Percentiles rank a stretch among this genome's conserved stretches.
These are phyloP conservation scores for Mycena olivaceomarginata DNA, from an alignment of 768 basidiomycete genomes.

Conservation along the genomic window DNA sequence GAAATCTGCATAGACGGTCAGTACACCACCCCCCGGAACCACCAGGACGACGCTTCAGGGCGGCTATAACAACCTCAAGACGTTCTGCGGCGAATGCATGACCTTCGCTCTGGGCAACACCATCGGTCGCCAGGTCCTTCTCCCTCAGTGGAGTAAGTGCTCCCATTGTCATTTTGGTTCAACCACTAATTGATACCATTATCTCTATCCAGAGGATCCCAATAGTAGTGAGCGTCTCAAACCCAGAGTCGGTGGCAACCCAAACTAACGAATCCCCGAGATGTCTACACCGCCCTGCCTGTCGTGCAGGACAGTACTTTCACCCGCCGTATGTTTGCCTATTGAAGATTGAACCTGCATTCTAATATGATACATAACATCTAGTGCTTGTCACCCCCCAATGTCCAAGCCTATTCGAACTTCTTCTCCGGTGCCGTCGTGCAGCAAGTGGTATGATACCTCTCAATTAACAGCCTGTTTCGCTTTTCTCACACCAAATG, in stretches of 20 bases:
- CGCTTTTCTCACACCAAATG: neutral
- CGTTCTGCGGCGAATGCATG: slow-evolving; percentile 30
- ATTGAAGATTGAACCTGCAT: neutral
- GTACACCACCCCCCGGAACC: slow-evolving; percentile 15
- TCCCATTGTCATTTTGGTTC: neutral
- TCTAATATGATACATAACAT: neutral
- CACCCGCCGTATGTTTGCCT: neutral
- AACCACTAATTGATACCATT: neutral
- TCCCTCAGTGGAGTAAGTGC: slow-evolving; percentile 33
- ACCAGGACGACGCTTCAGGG: slow-evolving; percentile 18
- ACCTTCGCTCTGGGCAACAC: slow-evolving; percentile 9
- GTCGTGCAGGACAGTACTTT: slow-evolving; percentile 25
- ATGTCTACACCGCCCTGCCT: neutral
- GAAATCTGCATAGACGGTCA: slow-evolving; percentile 12
- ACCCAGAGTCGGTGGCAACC: neutral
- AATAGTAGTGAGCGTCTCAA: slow-evolving; percentile 8
- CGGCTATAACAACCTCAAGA: slow-evolving; percentile 21
- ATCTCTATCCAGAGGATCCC: slow-evolving; percentile 9
- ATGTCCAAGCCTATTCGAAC: neutral
- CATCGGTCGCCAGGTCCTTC: slow-evolving; percentile 1
- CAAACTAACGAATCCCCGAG: neutral
- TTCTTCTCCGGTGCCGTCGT: neutral
- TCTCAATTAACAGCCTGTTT: neutral
- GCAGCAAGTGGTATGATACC: slow-evolving; percentile 21
- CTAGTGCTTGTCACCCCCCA: slow-evolving; percentile 10